Conservation (phyloP, 805 yeast species). For the Millerozyma acaciae region DNA sequence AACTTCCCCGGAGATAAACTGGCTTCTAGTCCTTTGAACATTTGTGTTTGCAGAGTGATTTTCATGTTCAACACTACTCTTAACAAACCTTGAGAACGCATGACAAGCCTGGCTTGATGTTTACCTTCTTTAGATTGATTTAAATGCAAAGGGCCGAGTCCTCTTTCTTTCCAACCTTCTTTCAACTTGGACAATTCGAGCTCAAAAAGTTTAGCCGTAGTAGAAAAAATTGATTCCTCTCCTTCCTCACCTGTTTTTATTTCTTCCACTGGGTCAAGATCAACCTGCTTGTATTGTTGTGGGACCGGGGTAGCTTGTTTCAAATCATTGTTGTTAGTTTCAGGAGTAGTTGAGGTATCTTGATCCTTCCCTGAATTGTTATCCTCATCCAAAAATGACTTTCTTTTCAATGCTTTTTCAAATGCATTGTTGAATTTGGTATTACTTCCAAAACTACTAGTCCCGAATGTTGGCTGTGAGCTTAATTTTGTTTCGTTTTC, state of each 20-base stretch:
- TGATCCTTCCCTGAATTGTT: slow-evolving; percentile 21
- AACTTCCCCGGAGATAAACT: slow-evolving; percentile 83
- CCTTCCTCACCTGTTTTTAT: slow-evolving; percentile 87
- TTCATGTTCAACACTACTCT: slow-evolving; percentile 79
- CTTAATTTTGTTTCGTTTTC: slow-evolving; percentile 3
- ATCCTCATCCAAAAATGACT: slow-evolving; percentile 52
- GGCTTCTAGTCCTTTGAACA: slow-evolving; percentile 79
- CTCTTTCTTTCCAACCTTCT: slow-evolving; percentile 95
- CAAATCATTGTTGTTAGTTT: slow-evolving; percentile 17
- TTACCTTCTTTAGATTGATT: slow-evolving; percentile 45
- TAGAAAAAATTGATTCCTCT: slow-evolving; percentile 64
- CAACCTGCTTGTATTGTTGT: slow-evolving; percentile 52
- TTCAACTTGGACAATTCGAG: slow-evolving; percentile 60
- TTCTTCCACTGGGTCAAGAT: slow-evolving; percentile 50
- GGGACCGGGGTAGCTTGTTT: slow-evolving; percentile 18
- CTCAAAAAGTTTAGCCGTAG: slow-evolving; percentile 76
- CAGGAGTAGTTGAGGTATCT: slow-evolving; percentile 13
- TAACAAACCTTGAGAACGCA: slow-evolving; percentile 86
- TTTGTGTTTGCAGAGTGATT: slow-evolving; percentile 55
- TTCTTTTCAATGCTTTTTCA: slow-evolving; percentile 45
- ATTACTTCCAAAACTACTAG: slow-evolving; percentile 41
- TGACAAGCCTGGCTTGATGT: slow-evolving; percentile 63
- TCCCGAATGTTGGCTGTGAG: slow-evolving; percentile 10
- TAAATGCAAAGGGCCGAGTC: slow-evolving; percentile 82
- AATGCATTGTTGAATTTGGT: slow-evolving; percentile 54